These are phyloP conservation scores for Chytridium lagenaria DNA, from an alignment of 371 early-diverging fungal species.

Conservation along the genomic window DNA sequence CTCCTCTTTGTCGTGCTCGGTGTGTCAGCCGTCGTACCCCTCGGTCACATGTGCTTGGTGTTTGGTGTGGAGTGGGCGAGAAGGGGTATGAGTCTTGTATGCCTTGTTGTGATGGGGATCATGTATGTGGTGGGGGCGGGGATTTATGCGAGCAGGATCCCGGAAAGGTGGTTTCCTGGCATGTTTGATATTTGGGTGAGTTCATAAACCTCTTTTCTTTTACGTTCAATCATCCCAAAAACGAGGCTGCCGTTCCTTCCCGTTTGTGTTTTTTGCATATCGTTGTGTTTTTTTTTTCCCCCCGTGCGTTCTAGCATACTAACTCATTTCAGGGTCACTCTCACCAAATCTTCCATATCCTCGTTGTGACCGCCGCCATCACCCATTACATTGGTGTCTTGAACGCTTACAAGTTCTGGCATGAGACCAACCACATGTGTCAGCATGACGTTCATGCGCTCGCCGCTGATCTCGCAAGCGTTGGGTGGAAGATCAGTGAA, in stretches of 20 bases:
- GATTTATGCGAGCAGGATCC: constrained; percentile 77
- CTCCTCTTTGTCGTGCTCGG: constrained; percentile 79
- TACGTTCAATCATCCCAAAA: too few relatives aligned
- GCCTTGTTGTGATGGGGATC: constrained; percentile 71
- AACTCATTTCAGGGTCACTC: constrained; percentile 78
- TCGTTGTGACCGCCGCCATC: constrained; percentile 75
- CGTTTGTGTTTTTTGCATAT: neutral
- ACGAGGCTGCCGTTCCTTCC: too few relatives aligned
- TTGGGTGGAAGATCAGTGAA: too few relatives aligned
- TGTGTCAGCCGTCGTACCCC: constrained; percentile 76
- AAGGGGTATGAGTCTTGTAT: constrained; percentile 64
- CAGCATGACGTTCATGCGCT: neutral
- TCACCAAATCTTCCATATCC: constrained; percentile 91
- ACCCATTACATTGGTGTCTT: constrained; percentile 82
- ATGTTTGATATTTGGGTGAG: constrained; percentile 70
- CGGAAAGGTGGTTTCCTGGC: constrained; percentile 70
- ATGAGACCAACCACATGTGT: constrained; percentile 31
- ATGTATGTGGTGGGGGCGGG: constrained; percentile 81
- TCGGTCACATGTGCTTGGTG: constrained; percentile 36
- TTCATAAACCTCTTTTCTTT: too few relatives aligned
- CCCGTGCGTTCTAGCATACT: constrained; percentile 11
- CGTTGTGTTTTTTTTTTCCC: neutral
- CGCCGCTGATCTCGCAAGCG: too few relatives aligned
- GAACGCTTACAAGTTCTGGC: constrained; percentile 62
- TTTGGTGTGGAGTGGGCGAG: constrained; percentile 38